Percentiles rank a stretch among this genome's conserved stretches.
Conservation (phyloP, 129 eudicot genomes). For the Heracleum sosnowskyi region DNA sequence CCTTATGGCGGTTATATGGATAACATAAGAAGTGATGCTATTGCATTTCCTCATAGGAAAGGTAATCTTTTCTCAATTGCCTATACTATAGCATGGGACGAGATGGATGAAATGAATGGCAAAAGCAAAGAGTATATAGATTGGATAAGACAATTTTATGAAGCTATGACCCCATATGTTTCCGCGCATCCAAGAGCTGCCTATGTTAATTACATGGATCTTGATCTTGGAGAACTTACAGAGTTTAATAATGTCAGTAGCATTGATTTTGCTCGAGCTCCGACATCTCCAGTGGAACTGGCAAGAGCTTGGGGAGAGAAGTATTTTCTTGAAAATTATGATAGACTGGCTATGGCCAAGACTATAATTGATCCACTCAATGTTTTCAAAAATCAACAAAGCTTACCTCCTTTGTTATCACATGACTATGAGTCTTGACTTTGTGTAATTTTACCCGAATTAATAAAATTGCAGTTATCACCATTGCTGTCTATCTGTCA, state of each 20-base stretch:
- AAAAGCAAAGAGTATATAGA: conserved; percentile 28
- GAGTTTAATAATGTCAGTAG: background rate
- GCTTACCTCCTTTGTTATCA: conserved; percentile 45
- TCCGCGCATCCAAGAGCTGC: conserved; percentile 60
- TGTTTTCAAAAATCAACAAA: conserved; percentile 65
- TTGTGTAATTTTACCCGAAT: background rate
- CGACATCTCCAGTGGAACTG: conserved; percentile 32
- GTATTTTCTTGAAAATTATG: conserved; percentile 69
- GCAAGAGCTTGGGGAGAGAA: conserved; percentile 81
- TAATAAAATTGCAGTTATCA: too few relatives aligned
- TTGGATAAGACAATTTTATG: conserved; percentile 57
- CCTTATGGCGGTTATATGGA: conserved; percentile 75
- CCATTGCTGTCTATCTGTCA: too few relatives aligned
- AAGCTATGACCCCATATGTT: conserved; percentile 54
- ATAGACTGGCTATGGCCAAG: conserved; percentile 66
- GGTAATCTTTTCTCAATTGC: conserved; percentile 62
- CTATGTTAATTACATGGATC: conserved; percentile 65
- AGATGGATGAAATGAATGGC: conserved; percentile 15
- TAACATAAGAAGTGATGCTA: conserved; percentile 35
- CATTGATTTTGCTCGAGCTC: background rate
- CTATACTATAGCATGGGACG: conserved; percentile 55
- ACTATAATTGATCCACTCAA: conserved; percentile 60
- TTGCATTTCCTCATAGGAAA: conserved; percentile 76
- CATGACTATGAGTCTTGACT: background rate
- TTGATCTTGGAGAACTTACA: conserved; percentile 47